Percentiles rank a stretch among this genome's conserved stretches.
These are phyloP conservation scores for Saururus chinensis DNA, from an alignment of 164 flowering plant genomes.

Conservation along the genomic window DNA sequence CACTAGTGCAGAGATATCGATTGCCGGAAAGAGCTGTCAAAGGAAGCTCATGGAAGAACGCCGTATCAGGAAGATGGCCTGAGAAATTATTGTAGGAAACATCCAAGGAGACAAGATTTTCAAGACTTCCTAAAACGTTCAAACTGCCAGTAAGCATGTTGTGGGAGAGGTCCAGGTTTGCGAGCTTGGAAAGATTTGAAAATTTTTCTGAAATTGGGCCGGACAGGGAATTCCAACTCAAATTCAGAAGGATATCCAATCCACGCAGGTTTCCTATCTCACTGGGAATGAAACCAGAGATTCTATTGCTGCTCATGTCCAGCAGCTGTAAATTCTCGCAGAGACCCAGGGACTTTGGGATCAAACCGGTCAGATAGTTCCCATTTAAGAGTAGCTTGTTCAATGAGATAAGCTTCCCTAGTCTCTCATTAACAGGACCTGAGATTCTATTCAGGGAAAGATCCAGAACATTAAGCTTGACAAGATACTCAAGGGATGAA, in stretches of 20 bases:
- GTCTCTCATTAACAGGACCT: conserved; percentile 32
- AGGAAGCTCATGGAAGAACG: conserved; percentile 39
- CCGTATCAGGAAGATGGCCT: conserved; percentile 40
- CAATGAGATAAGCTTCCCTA: conserved; percentile 38
- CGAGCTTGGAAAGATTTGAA: conserved; percentile 41
- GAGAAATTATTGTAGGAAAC: conserved; percentile 51
- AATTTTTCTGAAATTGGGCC: conserved; percentile 41
- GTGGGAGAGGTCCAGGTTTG: conserved; percentile 47
- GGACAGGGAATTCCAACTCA: conserved; percentile 41
- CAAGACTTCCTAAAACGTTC: conserved; percentile 27
- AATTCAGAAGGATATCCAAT: conserved; percentile 41
- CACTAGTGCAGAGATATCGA: conserved; percentile 28
- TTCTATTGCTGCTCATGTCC: conserved; percentile 43
- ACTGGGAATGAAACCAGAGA: conserved; percentile 37
- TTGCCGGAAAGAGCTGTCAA: conserved; percentile 26
- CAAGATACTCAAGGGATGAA: conserved; percentile 24
- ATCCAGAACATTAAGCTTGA: conserved; percentile 37
- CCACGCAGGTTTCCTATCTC: conserved; percentile 39
- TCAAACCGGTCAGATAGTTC: conserved; percentile 33
- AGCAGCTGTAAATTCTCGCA: conserved; percentile 43
- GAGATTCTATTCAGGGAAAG: conserved; percentile 38
- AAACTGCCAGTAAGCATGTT: conserved; percentile 39
- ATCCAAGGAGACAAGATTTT: conserved; percentile 50
- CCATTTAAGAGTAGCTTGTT: conserved; percentile 39
- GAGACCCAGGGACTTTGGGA: conserved; percentile 40